These are phyloP conservation scores for Gymnopus androsaceus DNA, from an alignment of 1,284 basidiomycete species.

Conservation along the genomic window DNA sequence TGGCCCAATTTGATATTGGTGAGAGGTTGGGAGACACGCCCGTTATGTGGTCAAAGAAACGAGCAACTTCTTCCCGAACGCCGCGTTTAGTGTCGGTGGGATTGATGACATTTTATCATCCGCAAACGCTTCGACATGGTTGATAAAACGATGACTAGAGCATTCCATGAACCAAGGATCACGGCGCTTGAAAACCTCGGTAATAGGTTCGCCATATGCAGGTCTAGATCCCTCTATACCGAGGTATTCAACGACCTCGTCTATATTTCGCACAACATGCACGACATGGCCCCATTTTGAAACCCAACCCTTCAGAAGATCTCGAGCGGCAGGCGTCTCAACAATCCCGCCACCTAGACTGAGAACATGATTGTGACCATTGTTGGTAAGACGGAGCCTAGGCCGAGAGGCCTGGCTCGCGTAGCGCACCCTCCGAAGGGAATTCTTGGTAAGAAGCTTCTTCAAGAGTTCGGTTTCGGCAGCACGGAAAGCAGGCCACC, in stretches of 20 bases:
- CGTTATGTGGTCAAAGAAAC: slow-evolving; percentile 91
- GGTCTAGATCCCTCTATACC: slow-evolving; percentile 75
- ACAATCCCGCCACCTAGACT: slow-evolving; percentile 97
- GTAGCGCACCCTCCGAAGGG: too few relatives aligned
- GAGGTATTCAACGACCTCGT: slow-evolving; percentile 67
- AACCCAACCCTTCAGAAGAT: slow-evolving; percentile 72
- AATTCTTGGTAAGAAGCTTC: slow-evolving; percentile 62
- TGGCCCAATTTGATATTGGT: slow-evolving; percentile 54
- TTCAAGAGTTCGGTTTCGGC: slow-evolving; percentile 62
- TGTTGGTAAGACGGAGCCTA: too few relatives aligned
- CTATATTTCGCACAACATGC: slow-evolving; percentile 44
- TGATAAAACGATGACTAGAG: slow-evolving; percentile 84
- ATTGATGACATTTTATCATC: slow-evolving; percentile 19
- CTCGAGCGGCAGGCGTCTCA: slow-evolving; percentile 78
- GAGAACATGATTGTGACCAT: slow-evolving; percentile 70
- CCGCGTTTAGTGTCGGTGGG: slow-evolving; percentile 19
- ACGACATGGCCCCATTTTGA: slow-evolving; percentile 49
- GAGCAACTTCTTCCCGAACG: slow-evolving; percentile 46
- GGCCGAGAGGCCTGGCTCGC: too few relatives aligned
- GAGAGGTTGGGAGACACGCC: slow-evolving; percentile 72
- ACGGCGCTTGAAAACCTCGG: slow-evolving; percentile 82
- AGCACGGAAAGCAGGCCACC: slow-evolving; percentile 78
- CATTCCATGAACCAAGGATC: slow-evolving; percentile 90
- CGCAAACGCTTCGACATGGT: slow-evolving; percentile 55
- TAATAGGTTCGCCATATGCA: slow-evolving; percentile 85